Conservation (phyloP, 108 stramenopile species). For the Discostella pseudostelligera region DNA sequence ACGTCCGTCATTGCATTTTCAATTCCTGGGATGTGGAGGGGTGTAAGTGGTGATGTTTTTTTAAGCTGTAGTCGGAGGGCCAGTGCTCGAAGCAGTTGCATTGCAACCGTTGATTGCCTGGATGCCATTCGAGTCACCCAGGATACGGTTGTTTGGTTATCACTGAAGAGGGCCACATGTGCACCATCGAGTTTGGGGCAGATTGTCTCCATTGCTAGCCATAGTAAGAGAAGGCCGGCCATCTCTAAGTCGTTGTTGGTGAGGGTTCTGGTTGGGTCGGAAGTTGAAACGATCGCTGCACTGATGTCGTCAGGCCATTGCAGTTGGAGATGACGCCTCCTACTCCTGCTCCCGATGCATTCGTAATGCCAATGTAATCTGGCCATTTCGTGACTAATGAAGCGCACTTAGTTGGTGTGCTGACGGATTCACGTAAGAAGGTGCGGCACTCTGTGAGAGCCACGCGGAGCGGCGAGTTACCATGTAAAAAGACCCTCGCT, state of each 20-base stretch:
- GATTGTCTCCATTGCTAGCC: constrained; percentile 4
- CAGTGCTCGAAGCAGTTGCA: constrained; percentile 3
- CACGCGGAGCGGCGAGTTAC: background rate
- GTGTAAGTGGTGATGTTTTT: background rate
- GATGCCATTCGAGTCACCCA: constrained; percentile 4
- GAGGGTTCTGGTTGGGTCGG: background rate
- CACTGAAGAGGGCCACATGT: background rate
- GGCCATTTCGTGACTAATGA: background rate
- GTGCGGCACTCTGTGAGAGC: background rate
- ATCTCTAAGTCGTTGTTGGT: constrained; percentile 18
- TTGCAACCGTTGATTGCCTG: background rate
- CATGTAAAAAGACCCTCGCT: background rate
- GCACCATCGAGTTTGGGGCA: background rate
- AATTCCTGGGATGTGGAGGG: background rate
- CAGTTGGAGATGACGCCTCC: background rate
- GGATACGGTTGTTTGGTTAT: background rate
- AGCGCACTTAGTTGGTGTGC: background rate
- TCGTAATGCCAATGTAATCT: background rate
- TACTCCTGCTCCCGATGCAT: background rate
- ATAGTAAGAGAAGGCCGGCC: constrained; percentile 13
- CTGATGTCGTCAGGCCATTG: background rate
- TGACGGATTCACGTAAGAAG: background rate
- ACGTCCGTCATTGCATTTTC: background rate
- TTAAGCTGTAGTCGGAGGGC: background rate
- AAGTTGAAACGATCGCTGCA: background rate